Base-by-base conservation (phyloP, 805 yeast species). In the Ogataea salicorniae region DNA sequence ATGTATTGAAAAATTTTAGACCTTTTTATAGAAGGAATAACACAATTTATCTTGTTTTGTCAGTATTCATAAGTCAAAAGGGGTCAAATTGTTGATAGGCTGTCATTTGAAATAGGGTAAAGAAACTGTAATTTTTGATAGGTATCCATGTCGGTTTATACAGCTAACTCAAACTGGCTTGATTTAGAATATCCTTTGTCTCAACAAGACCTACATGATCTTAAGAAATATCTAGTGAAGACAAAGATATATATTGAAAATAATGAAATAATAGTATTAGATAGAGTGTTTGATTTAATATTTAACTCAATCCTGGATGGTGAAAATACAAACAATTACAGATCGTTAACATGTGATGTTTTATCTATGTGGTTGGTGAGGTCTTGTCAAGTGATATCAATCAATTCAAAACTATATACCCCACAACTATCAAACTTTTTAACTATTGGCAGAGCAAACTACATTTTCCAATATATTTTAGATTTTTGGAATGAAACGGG, bases 401-500 rank as follows among this genome's bases (percentile, higher is more conserved):
- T 46, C 26, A 18, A 18, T 26, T n/a, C 37, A 26, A 22, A 16
- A 5, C 14, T 18, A 17, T 16, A 31, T 17, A 46, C 26, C 9
- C 4, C 20, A 1, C 23, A 39, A 7, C 44, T 59, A 8, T 15
- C 13, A n/a, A 6, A 9, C 3, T 29, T 57, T 11, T 37, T 61
- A 4, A 41, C 47, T 9, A 31, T 26, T 16, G 58, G 62, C 2
- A 59, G 51, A 14, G 56, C 73, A 6, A 60, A 63, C 26, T 52
- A 47, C 23, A 46, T 81, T 1, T 78, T 79, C 56, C 69, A 70
- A 22, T 84, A 77, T 60, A 73, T 84, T 14, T 65, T 83, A 36
- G 90, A 82, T 53, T 81, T 77, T 60, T 82, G 90, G 81, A 80
- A 79, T 45, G 87, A 83, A 43, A 76, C 87, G 1, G 82, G 84